These are phyloP conservation scores for Biscogniauxia mediterranea DNA, from an alignment of 2,329 filamentous ascomycete species.

Conservation along the genomic window DNA sequence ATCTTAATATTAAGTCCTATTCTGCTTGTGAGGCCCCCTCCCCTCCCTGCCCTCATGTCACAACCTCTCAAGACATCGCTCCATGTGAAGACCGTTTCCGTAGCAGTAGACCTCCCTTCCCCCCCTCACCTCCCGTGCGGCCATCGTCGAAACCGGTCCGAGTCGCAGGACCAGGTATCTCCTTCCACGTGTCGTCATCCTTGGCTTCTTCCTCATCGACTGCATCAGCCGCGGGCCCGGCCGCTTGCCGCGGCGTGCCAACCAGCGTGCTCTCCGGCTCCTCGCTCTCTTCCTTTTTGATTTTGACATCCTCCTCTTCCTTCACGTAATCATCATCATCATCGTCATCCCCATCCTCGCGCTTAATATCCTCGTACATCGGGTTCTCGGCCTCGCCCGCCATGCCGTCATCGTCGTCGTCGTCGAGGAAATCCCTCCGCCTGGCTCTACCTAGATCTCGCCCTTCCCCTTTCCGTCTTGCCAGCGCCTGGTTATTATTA, in stretches of 20 bases:
- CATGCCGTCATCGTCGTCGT: not conserved
- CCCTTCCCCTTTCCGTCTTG: not conserved
- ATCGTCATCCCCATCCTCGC: no score
- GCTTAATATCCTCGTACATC: not conserved
- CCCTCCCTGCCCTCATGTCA: not conserved
- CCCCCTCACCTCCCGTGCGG: conserved; percentile 9
- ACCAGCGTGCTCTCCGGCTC: conserved; percentile 17
- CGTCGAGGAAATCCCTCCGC: not conserved
- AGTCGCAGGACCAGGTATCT: conserved; percentile 4
- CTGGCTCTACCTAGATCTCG: not conserved
- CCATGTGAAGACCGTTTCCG: conserved; percentile 25
- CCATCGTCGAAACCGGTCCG: conserved; percentile 19
- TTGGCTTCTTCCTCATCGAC: conserved; percentile 25
- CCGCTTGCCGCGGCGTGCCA: conserved; percentile 7
- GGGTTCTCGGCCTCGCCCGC: not conserved
- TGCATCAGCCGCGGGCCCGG: conserved; percentile 15
- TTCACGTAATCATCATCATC: conserved; percentile 4
- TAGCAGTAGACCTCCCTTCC: conserved; percentile 14
- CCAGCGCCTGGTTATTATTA: not conserved
- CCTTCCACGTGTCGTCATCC: conserved; percentile 22
- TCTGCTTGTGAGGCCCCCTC: not conserved
- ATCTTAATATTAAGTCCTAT: not conserved
- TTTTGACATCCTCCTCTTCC: conserved; percentile 16
- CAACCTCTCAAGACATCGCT: conserved; percentile 9
- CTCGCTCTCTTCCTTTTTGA: conserved; percentile 22